A percentile compares a stretch with the other conserved stretches of the same genome.
Evolutionary conservation across 768 basidiomycete genomes (phyloP).

Genomic region (Serendipita indica): DNA sequence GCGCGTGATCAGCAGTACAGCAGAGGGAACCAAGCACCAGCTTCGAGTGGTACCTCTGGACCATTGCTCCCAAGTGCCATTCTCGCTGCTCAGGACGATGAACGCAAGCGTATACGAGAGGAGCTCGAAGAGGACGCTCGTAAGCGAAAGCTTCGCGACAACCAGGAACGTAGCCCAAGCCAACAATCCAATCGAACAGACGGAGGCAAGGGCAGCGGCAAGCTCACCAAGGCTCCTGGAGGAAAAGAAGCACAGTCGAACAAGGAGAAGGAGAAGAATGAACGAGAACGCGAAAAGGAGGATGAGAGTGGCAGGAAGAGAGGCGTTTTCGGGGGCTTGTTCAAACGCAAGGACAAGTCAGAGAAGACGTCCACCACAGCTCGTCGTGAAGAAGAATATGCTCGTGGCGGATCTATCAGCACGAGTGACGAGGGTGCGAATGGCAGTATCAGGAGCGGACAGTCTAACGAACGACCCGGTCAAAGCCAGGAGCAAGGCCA

Average conservation of each 20-base stretch:
- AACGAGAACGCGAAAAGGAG: conserved; percentile 34
- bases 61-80: conserved; percentile 27
- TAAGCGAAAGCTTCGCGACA: conserved; percentile 9
- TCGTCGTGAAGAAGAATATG: neutral
- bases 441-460: neutral
- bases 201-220: neutral
- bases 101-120: conserved; percentile 38
- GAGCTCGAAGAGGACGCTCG: conserved; percentile 20
- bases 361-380: conserved; percentile 29
- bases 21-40: neutral
- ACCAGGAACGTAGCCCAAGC: conserved; percentile 22
- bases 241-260: conserved; percentile 33
- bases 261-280: conserved; percentile 35
- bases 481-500: conserved; percentile 24
- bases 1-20: conserved; percentile 33
- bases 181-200: conserved; percentile 12
- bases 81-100: conserved; percentile 33
- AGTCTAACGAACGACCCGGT: neutral
- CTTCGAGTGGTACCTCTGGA: conserved; percentile 14
- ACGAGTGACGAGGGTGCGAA: conserved; percentile 2
- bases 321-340: conserved; percentile 62
- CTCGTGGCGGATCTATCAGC: conserved; percentile 3
- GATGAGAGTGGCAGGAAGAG: conserved; percentile 34
- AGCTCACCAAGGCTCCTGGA: neutral
- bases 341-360: conserved; percentile 60